Conservation (phyloP, 2,329 filamentous ascomycete genomes). For the Cladosporium sp. region DNA sequence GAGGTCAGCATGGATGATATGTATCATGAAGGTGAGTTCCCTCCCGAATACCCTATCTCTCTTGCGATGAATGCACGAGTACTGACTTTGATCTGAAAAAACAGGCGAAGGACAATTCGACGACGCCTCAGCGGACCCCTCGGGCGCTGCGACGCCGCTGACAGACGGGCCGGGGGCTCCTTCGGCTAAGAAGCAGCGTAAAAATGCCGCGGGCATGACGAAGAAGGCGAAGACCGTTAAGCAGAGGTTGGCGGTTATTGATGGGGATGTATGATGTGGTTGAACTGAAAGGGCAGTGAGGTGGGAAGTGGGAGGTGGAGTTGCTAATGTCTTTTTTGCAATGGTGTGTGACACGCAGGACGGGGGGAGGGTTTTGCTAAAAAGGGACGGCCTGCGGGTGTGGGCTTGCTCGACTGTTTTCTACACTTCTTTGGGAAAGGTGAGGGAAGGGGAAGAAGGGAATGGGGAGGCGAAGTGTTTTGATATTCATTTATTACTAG, state of each 20-base stretch:
- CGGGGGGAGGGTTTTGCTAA: too few relatives aligned
- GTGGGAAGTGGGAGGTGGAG: background rate
- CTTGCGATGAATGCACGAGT: slow-evolving; percentile 3
- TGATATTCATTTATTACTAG: too few relatives aligned
- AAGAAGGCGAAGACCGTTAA: slow-evolving; percentile 51
- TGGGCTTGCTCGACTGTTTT: too few relatives aligned
- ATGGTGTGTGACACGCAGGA: too few relatives aligned
- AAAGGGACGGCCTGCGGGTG: too few relatives aligned
- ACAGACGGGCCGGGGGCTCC: slow-evolving; percentile 27
- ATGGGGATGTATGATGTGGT: slow-evolving; percentile 34
- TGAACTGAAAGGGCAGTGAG: background rate
- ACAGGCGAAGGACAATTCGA: slow-evolving; percentile 96
- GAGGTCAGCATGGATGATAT: slow-evolving; percentile 81
- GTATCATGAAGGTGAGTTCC: slow-evolving; percentile 91
- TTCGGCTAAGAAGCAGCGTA: slow-evolving; percentile 52
- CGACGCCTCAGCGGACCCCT: slow-evolving; percentile 80
- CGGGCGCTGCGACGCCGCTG: slow-evolving; percentile 79
- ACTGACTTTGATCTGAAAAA: slow-evolving; percentile 31
- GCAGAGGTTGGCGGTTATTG: slow-evolving; percentile 46
- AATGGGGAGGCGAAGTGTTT: too few relatives aligned
- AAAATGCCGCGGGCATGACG: slow-evolving; percentile 39
- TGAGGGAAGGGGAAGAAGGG: too few relatives aligned
- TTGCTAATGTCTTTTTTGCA: too few relatives aligned
- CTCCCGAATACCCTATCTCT: background rate
- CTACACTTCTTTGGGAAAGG: too few relatives aligned